Base-by-base conservation (phyloP, 2,329 filamentous ascomycete species). In the Pseudocercospora cruenta region DNA sequence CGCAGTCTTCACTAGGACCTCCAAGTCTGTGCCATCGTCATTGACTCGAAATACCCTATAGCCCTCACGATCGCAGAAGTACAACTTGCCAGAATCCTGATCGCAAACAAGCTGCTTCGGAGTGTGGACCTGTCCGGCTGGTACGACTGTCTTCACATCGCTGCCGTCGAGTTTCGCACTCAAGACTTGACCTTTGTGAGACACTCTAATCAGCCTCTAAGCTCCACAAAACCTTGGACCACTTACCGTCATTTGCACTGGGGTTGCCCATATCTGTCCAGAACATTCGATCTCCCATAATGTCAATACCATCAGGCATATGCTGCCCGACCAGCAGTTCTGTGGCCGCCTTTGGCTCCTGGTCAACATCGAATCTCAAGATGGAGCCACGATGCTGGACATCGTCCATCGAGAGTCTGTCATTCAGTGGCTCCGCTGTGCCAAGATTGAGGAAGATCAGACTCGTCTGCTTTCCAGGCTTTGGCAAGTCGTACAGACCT, bases 111-210 rank as follows among this genome's bases (percentile, higher is more conserved):
- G 36, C 55, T 83, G 81, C 61, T 83, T 83, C 0, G 81, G 81
- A 0, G 87, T 88, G 72, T 87, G 80, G 1, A 84, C 74, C 0
- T 69, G 47, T 0, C 86, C 85, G 0, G 68, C 54, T 0, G 80
- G 68, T 0, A 88, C 73, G 2, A 88, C 71, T 0, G 77, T 77
- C 14, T 73, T 69, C 2, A 83, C 70, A 57, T 85, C 76, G 9
- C 69, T 79, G 0, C 87, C 86, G 60, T 87, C 83, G 1, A 85
- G 71, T 16, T 81, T 80, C 1, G 67, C 53, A 6, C 65, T 70
- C 16, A 64, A 54, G 2, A 75, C 60, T 0, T 60, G 49, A 22
- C 71, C 71, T 45, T 45, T 1, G 12, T 5, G 19, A 16, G 12
- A 9, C 28, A 16, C 9, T 45, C 19, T 7, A 3, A 19, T 45